Evolutionary conservation across 257 asterid genomes (phyloP).

Genomic region (Marsdenia floribunda): DNA sequence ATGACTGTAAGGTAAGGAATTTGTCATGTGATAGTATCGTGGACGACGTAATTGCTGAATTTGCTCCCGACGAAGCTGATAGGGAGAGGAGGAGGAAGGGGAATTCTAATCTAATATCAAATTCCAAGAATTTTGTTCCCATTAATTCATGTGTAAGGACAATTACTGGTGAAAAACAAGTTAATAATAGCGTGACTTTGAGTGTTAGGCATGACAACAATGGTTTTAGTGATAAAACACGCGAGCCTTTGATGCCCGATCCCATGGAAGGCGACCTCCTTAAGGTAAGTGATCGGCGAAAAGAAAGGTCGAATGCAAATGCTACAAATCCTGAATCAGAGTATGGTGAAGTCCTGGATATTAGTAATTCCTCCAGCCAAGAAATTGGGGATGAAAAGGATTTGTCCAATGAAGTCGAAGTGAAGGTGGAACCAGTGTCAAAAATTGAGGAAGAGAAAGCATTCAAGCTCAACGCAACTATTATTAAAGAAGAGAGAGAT

Average conservation of each 20-base stretch:
- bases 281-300: conserved; percentile 18
- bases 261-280: conserved; percentile 16
- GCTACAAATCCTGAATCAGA: conserved; percentile 7
- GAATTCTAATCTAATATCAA: conserved; percentile 22
- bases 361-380: conserved; percentile 16
- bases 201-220: conserved; percentile 24
- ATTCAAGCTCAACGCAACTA: conserved; percentile 66
- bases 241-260: conserved; percentile 22
- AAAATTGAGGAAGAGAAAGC: conserved; percentile 42
- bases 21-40: conserved; percentile 70
- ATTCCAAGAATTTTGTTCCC: conserved; percentile 17
- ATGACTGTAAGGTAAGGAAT: conserved; percentile 34
- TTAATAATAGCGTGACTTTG: conserved; percentile 22
- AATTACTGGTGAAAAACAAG: conserved; percentile 43
- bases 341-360: conserved; percentile 25
- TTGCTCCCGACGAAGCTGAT: conserved; percentile 83
- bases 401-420: conserved; percentile 27
- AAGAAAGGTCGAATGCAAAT: conserved; percentile 17
- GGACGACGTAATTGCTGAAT: conserved; percentile 88
- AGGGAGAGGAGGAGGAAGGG: conserved; percentile 67
- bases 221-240: conserved; percentile 19
- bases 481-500: conserved; percentile 54
- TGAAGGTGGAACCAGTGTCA: conserved; percentile 24
- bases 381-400: conserved; percentile 23
- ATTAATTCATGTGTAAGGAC: conserved; percentile 20